Evolutionary conservation across 176 grass and related monocot species (phyloP), one percentile per base, ranked within the genome.

Genomic region (Metroxylon sagu): DNA sequence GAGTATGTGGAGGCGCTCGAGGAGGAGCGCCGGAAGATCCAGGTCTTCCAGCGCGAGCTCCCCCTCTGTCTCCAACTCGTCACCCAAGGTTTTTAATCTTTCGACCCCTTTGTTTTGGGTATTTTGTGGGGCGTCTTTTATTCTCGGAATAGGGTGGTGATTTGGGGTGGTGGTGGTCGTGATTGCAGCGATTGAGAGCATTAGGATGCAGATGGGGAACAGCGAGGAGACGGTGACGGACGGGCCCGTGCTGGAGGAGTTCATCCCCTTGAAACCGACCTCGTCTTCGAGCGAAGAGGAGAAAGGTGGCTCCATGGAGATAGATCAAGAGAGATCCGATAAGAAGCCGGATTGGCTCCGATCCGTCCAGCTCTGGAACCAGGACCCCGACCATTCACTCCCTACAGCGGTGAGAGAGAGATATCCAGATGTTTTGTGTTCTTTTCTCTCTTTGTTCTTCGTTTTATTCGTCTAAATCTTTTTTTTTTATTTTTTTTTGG

Each of bases 261-360:
- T 96, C 60, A 96, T 96, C 54, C 83, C 86, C 21, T 76, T 96
- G 52, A 96, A 96, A 57, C 91, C 91, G 49, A 85, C 72, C 74
- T 72, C 72, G 4, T 82, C 71, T 31, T 86, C 79, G 21, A n/a
- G 31, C 18, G 53, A 70, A 61, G 35, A 65, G 72, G n/a, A 27
- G 30, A 23, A 49, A 60, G 18, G 7, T 8, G 27, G 14, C 35
- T 43, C 10, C 10, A 14, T 43, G 35, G 35, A 66, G 72, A 30
- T 28, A 27, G 16, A 1, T 25, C 74, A 0, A 12, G 35, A 43
- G 10, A 43, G 35, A 43, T 43, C 39, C 27, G 80, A 71, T 49
- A 66, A 51, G 29, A 54, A 53, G 58, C 81, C 80, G 5, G 78
- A 96, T 51, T 96, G 91, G 91, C 78, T 96, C 43, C 83, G 65